Percentiles rank a stretch among this genome's conserved stretches.
phyloP scores from a whole-genome alignment of 1,139 yeast genomes.

The Arxiozyma heterogenica region DNA sequence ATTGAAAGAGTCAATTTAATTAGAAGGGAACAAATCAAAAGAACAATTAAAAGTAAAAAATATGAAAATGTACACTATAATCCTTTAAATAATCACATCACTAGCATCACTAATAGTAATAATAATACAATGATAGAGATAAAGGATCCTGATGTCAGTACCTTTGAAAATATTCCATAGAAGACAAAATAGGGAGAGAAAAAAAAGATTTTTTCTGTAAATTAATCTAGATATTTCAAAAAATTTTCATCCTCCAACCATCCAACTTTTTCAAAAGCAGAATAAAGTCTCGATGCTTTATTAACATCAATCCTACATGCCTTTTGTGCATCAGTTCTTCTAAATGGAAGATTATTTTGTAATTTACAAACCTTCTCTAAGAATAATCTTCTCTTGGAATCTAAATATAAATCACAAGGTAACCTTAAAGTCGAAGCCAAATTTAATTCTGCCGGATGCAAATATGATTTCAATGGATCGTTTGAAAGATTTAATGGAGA shows the following conservation, averaged over 20 bases:
- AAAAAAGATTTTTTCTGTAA: not conserved
- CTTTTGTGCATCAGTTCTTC: constrained; percentile 96
- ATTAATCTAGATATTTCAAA: constrained; percentile 37
- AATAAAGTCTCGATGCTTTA: constrained; percentile 85
- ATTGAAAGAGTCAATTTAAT: not conserved
- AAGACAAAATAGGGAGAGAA: not conserved
- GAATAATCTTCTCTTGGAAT: constrained; percentile 84
- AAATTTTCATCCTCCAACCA: constrained; percentile 83
- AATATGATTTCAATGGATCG: constrained; percentile 61
- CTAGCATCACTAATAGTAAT: too few species aligned
- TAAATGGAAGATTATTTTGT: constrained; percentile 69
- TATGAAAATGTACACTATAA: not conserved
- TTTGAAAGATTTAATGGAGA: constrained; percentile 83
- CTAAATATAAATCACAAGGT: constrained; percentile 80
- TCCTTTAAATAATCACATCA: too few species aligned
- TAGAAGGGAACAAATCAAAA: constrained; percentile 8
- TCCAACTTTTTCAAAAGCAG: constrained; percentile 90
- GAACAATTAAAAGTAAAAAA: constrained; percentile 10
- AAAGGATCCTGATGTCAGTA: constrained; percentile 5
- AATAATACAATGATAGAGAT: not conserved
- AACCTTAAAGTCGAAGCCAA: constrained; percentile 83
- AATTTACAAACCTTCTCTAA: constrained; percentile 77
- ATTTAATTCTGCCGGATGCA: constrained; percentile 88
- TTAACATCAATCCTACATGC: constrained; percentile 96
- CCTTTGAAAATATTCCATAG: not conserved